Percentiles rank a stretch among this genome's conserved stretches.
phyloP scores from a whole-genome alignment of 495 filamentous ascomycete genomes.

The Talaromyces nanjingensis region DNA sequence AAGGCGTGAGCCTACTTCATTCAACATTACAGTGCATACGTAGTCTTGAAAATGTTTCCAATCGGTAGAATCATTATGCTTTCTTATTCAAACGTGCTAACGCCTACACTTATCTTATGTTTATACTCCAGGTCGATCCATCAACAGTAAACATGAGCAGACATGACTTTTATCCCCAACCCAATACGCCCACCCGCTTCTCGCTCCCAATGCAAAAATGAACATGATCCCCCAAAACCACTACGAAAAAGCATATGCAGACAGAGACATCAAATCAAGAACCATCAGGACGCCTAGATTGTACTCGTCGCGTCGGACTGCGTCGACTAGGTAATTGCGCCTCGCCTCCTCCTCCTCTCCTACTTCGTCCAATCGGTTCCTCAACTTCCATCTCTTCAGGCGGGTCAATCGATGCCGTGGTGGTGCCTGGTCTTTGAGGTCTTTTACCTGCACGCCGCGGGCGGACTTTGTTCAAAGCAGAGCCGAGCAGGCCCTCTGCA shows the following conservation, averaged over 20 bases:
- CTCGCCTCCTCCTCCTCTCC: neutral
- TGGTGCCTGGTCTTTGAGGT: slow-evolving; percentile 14
- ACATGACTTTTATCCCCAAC: neutral
- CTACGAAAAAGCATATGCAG: neutral
- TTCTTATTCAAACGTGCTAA: neutral
- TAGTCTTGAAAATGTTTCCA: neutral
- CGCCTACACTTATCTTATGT: neutral
- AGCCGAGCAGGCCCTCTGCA: slow-evolving; percentile 30
- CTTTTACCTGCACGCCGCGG: slow-evolving; percentile 17
- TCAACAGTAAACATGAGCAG: neutral
- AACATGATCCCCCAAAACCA: neutral
- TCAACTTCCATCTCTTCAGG: slow-evolving; percentile 10
- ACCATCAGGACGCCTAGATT: neutral
- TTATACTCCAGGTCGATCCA: neutral
- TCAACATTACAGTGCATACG: neutral
- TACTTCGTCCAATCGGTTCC: neutral
- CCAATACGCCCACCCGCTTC: slow-evolving; percentile 5
- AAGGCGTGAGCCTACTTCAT: neutral
- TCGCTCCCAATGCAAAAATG: slow-evolving; percentile 4
- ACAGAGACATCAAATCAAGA: slow-evolving; percentile 2
- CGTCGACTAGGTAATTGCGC: slow-evolving; percentile 8
- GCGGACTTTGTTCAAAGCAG: slow-evolving; percentile 30
- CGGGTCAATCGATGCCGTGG: slow-evolving; percentile 10
- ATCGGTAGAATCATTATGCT: neutral
- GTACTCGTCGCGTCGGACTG: slow-evolving; percentile 8